These are phyloP conservation scores for Boechera divaricarpa DNA, from an alignment of 345 rosid genomes.

Conservation along the genomic window DNA sequence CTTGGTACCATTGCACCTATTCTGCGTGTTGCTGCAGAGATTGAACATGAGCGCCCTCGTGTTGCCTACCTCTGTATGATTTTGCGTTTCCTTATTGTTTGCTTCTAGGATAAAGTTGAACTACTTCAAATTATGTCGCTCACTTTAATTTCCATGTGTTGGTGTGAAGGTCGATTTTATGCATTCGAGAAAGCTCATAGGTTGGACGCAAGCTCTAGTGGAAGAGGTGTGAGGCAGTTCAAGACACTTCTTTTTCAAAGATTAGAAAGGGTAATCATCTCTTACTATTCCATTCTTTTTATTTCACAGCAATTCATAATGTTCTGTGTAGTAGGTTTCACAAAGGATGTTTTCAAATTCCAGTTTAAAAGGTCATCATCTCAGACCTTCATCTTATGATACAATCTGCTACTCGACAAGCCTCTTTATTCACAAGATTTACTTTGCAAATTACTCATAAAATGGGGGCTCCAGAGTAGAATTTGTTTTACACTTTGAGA, in stretches of 20 bases:
- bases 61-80: slow-evolving; percentile 90
- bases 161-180: slow-evolving; percentile 70
- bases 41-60: slow-evolving; percentile 93
- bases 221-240: slow-evolving; percentile 90
- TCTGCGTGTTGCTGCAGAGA: slow-evolving; percentile 87
- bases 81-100: not conserved
- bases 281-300: slow-evolving; percentile 5
- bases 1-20: slow-evolving; percentile 83
- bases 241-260: slow-evolving; percentile 82
- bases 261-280: slow-evolving; percentile 69
- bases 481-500: slow-evolving; percentile 1
- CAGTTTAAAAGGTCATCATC: not conserved
- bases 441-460: slow-evolving; percentile 8
- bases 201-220: slow-evolving; percentile 72
- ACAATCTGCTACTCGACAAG: not conserved
- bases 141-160: not conserved
- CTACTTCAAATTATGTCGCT: slow-evolving; percentile 1
- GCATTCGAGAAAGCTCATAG: slow-evolving; percentile 93
- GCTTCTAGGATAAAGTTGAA: not conserved
- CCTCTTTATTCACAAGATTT: slow-evolving; percentile 2
- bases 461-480: slow-evolving; percentile 4
- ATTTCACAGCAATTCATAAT: slow-evolving; percentile 3
- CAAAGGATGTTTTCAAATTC: slow-evolving; percentile 2
- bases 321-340: not conserved
- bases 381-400: slow-evolving; percentile 7